Percentiles rank a stretch among this genome's conserved stretches.
Evolutionary conservation across 257 asterid genomes (phyloP).

Genomic region (Paraleonurus japonicus): DNA sequence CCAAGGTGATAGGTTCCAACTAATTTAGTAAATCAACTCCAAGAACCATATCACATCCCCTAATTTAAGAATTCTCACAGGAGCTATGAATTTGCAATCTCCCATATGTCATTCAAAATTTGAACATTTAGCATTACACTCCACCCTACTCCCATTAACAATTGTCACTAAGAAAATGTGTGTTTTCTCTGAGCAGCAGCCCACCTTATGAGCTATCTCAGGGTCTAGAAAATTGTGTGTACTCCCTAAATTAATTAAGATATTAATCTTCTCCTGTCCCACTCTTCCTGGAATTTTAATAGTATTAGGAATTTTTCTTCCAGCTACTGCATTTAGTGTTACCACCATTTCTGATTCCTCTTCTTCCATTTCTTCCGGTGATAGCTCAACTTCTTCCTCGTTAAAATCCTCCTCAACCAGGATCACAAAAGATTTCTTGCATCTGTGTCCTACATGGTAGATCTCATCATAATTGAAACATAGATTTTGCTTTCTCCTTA

Average conservation of each 20-base stretch:
- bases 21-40: neutral
- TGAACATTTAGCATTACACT: neutral
- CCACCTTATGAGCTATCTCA: neutral
- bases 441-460: neutral
- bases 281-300: neutral
- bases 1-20: neutral
- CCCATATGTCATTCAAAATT: neutral
- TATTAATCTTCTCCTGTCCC: too few relatives aligned
- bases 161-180: too few relatives aligned
- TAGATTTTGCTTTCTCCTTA: neutral
- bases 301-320: neutral
- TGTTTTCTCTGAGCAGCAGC: too few relatives aligned
- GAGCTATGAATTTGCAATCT: neutral
- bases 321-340: too few relatives aligned
- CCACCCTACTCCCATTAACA: neutral
- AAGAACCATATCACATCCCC: neutral
- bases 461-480: neutral
- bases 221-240: neutral
- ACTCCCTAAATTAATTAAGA: too few relatives aligned
- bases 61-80: neutral
- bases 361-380: too few relatives aligned
- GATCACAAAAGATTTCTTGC: neutral
- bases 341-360: too few relatives aligned
- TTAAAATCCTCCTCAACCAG: too few relatives aligned
- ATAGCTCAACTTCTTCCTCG: too few relatives aligned